Base-by-base conservation (phyloP, 202 grass and related monocot species). In the Panicum hallii region DNA sequence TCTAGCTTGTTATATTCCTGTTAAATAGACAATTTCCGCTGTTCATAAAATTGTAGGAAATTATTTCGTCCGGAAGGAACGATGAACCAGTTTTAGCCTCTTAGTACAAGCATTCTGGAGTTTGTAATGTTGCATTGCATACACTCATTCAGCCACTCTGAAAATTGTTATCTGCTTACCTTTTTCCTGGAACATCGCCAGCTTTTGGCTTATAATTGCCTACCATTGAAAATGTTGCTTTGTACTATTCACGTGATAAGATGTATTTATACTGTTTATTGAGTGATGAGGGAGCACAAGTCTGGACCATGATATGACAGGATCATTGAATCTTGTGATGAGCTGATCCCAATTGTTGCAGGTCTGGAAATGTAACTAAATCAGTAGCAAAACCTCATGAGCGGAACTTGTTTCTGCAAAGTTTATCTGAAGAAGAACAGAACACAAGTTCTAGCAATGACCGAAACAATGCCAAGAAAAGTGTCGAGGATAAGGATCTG, bases 371-470 rank as follows among this genome's bases (percentile, higher is more conserved):
- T 74, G 93, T 94, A 50, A 83, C 91, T 77, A 96, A 68, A 88
- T 88, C 79, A 14, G 86, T 88, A n/a, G 61, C 82, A 81, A 92
- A 92, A 88, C 86, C 75, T 73, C 83, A 89, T 87, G 82, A 89
- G 6, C 89, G 80, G 45, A 99, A 94, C 82, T 78, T 96, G 40
- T 99, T 99, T 91, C 77, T 99, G 71, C 88, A 91, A 91, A 99
- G 90, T 74, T 92, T 99, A 84, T 87, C 72, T 92, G 91, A 89
- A 84, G 77, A 83, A 89, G 88, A 84, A 16, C 85, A 87, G 71
- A 91, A 49, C 10, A 61, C 86, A 72, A 81, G 80, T 78, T 72
- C 79, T 82, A 77, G 75, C 50, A 79, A 26, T 67, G 62, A 52
- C 47, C 68, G 14, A n/a, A 77, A 28, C 23, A 71, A 50, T 19